Conservation (phyloP, 2,329 filamentous ascomycete genomes). For the Cercospora nicotianae region DNA sequence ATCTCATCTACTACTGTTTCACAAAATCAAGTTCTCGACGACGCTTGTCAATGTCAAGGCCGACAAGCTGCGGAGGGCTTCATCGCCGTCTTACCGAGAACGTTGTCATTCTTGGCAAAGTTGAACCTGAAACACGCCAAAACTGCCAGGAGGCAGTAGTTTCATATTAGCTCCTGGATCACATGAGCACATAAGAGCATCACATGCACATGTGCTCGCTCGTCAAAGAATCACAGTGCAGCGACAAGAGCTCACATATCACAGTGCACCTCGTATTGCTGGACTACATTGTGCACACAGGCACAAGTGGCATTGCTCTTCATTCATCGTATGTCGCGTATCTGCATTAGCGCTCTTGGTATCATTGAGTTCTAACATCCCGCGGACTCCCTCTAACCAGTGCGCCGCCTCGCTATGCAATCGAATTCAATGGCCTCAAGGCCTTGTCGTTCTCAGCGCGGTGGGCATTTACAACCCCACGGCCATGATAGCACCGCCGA, state of each 20-base stretch:
- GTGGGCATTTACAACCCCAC: conserved; percentile 30
- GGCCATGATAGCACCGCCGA: conserved; percentile 35
- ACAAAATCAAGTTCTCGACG: background rate
- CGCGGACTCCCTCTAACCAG: conserved; percentile 2
- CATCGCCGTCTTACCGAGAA: background rate
- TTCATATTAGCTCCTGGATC: background rate
- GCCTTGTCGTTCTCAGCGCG: background rate
- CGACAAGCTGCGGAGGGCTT: too few species aligned
- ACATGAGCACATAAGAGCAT: background rate
- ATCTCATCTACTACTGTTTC: background rate
- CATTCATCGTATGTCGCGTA: conserved; percentile 15
- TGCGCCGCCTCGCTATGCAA: conserved; percentile 20
- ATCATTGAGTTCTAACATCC: conserved; percentile 4
- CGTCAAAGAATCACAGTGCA: background rate
- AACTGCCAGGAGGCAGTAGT: background rate
- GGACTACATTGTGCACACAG: background rate
- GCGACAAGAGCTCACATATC: background rate
- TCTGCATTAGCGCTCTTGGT: conserved; percentile 14
- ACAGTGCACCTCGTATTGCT: background rate
- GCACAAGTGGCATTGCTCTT: background rate
- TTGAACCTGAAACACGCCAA: background rate
- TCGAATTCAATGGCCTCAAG: background rate
- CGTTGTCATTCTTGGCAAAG: background rate
- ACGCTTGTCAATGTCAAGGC: background rate
- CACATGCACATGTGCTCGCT: background rate